These are phyloP conservation scores for Barnettozyma pratensis DNA, from an alignment of 805 yeast genomes.

Conservation along the genomic window DNA sequence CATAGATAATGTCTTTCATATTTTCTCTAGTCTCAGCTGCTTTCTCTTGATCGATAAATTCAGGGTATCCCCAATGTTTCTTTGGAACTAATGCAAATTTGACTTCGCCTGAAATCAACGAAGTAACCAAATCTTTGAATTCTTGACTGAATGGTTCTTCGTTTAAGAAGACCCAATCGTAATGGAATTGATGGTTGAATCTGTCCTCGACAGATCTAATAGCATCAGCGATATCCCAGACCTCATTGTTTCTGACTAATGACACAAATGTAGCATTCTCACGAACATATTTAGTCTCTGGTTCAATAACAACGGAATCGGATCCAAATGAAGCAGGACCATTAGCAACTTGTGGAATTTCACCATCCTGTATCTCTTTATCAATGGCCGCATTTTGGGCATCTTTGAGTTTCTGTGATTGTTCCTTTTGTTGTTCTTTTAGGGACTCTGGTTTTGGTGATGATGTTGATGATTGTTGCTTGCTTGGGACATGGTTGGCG, in stretches of 20 bases:
- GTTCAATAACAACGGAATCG: background rate
- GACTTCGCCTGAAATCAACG: conserved; percentile 71
- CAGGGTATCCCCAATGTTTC: conserved; percentile 86
- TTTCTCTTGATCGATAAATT: conserved; percentile 67
- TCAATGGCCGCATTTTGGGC: background rate
- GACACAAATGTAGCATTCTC: conserved; percentile 79
- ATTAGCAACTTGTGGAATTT: background rate
- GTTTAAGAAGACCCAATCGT: conserved; percentile 94
- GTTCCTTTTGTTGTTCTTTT: background rate
- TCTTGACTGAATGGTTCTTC: conserved; percentile 82
- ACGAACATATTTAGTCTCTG: conserved; percentile 25
- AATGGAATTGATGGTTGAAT: conserved; percentile 73
- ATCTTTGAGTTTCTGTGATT: background rate
- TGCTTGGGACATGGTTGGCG: background rate
- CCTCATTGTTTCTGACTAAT: conserved; percentile 71
- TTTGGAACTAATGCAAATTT: conserved; percentile 76
- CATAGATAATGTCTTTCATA: conserved; percentile 75
- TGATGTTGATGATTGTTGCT: background rate
- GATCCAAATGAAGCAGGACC: background rate
- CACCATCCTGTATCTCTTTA: background rate
- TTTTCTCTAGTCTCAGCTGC: conserved; percentile 79
- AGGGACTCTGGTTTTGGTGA: background rate
- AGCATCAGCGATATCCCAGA: conserved; percentile 55
- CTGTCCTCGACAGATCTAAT: conserved; percentile 83
- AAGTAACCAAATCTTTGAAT: conserved; percentile 61